These are phyloP conservation scores for Ophiostoma populinum DNA, from an alignment of 2,329 filamentous ascomycete species.

Conservation along the genomic window DNA sequence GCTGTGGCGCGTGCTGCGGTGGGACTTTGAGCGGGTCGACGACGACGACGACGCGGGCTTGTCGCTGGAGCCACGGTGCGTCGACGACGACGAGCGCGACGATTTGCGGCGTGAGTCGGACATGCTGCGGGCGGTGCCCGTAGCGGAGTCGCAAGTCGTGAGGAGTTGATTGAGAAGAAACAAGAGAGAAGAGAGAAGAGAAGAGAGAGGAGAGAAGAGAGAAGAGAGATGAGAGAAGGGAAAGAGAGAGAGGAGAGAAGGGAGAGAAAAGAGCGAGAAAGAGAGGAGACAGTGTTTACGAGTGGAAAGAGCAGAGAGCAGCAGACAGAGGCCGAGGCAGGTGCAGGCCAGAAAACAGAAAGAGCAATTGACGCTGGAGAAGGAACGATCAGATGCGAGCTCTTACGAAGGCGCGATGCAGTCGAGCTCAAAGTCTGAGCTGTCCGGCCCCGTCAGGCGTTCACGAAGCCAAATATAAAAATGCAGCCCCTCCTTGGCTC, in stretches of 20 bases:
- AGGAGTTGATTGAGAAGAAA: neutral
- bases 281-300: no score
- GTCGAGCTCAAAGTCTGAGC: no score
- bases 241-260: neutral
- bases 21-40: slow-evolving; percentile 7
- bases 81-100: slow-evolving; percentile 6
- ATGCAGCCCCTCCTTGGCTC: no score
- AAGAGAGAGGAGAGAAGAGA: neutral
- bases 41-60: neutral
- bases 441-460: no score
- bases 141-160: neutral
- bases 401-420: no score
- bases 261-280: neutral
- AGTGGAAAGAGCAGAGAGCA: no score
- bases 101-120: slow-evolving; percentile 7
- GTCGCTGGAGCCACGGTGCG: slow-evolving; percentile 5
- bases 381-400: no score
- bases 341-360: no score
- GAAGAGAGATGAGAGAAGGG: neutral
- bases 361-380: no score
- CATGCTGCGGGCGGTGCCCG: slow-evolving; percentile 4
- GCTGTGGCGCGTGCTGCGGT: slow-evolving; percentile 8
- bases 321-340: no score
- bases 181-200: neutral
- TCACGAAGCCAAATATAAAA: no score